These are phyloP conservation scores for Mycena vulgaris DNA, from an alignment of 768 basidiomycete species.

Conservation along the genomic window DNA sequence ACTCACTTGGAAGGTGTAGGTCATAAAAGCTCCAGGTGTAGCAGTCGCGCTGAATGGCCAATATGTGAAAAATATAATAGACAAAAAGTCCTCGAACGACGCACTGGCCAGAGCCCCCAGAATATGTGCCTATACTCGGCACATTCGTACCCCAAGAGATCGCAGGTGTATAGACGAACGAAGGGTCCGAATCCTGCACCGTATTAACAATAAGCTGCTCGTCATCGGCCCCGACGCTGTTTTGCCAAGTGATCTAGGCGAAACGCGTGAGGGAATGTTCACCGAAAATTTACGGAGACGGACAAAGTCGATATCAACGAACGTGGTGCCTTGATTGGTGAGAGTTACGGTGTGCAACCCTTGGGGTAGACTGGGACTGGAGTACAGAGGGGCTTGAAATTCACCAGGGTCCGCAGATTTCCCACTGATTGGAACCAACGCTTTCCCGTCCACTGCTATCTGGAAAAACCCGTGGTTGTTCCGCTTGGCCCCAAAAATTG, in stretches of 20 bases:
- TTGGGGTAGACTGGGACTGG: constrained; percentile 14
- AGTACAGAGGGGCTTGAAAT: constrained; percentile 31
- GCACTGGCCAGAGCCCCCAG: constrained; percentile 61
- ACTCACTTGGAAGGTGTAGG: constrained; percentile 59
- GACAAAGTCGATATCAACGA: constrained; percentile 60
- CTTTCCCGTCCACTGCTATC: constrained; percentile 41
- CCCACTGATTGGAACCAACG: constrained; percentile 32
- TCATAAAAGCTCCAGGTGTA: constrained; percentile 48
- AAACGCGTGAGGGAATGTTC: background rate
- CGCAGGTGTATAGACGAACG: constrained; percentile 42
- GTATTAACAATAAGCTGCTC: constrained; percentile 44
- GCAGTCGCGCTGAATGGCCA: constrained; percentile 49
- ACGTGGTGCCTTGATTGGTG: constrained; percentile 40
- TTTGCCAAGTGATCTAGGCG: constrained; percentile 37
- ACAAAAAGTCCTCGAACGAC: constrained; percentile 30
- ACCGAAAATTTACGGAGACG: constrained; percentile 3
- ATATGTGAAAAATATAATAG: background rate
- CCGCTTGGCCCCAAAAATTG: constrained; percentile 58
- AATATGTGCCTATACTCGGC: constrained; percentile 53
- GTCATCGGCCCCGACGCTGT: constrained; percentile 38
- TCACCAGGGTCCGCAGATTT: constrained; percentile 21
- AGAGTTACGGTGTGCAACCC: constrained; percentile 40
- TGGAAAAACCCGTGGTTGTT: constrained; percentile 54
- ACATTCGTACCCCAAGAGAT: constrained; percentile 53
- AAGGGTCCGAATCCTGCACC: constrained; percentile 43